Evolutionary conservation across 768 basidiomycete genomes (phyloP), one percentile per base, ranked within the genome.

Genomic region (Psilocybe tampanensis): DNA sequence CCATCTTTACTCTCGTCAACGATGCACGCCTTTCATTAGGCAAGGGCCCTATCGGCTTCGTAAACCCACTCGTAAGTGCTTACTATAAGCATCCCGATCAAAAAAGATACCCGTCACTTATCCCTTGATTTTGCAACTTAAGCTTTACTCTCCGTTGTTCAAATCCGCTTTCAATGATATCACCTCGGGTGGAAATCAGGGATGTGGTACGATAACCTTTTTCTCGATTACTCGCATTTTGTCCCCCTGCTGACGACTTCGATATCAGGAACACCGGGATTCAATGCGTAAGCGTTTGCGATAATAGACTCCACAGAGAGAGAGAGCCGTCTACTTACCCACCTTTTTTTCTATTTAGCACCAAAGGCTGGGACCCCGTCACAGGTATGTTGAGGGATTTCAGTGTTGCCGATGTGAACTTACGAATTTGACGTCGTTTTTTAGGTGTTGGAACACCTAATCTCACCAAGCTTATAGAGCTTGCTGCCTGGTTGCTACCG

Each of bases 1-100:
- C 80, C 2, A 76, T 84, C 23, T 69, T 84, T 44, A 71, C 83
- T 2, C 68, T 83, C 66, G 67, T 84, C 39, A 84, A 84, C 54
- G 84, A 84, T 60, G 82, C 79, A 0, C 75, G 82, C 3, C 63
- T 85, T 21, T 71, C 74, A 3, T 8, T 12, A 1, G 71, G 72
- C 13, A 84, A 83, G 65, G 47, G 60, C 0, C 67, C 82, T 0
- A 72, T 85, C 26, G 83, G 80, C 2, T 82, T 80, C 61, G 72
- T 82, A 24, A 82, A 82, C 50, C 80, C 80, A 36, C 55, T 66
- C n/a, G 78, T 80, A 48, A 1, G 74, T 54, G n/a, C n/a, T n/a
- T n/a, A n/a, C n/a, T n/a, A n/a, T n/a, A n/a, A n/a, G n/a, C n/a
- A n/a, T n/a, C n/a, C n/a, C n/a, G n/a, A n/a, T n/a, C n/a, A n/a